Base-by-base conservation (phyloP, 768 basidiomycete genomes). In the Termitomyces sp. region DNA sequence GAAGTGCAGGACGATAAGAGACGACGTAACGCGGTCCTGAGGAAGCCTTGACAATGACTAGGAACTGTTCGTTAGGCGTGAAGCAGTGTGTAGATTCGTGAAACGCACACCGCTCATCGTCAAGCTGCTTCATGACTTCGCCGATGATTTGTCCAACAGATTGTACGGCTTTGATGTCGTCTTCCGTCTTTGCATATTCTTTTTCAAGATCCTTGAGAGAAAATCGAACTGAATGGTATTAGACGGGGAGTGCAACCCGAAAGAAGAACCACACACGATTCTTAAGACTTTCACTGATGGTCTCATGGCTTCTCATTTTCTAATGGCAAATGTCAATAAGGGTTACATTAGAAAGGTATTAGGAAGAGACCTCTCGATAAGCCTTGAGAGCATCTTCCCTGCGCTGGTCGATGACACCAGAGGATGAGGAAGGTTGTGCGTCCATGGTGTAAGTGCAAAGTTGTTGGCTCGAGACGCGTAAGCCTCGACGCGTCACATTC, bases 71-170 rank as follows among this genome's bases (percentile, higher is more conserved):
- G 24, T 54, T 59, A 60, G 66, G 55, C 20, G 18, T 3, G 42
- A 20, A 20, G n/a, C 12, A 44, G 24, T 55, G 18, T 32, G 13
- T 1, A 57, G 16, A 49, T 20, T 36, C 6, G 44, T 48, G 2
- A 32, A 33, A 81, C 92, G 69, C 70, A 96, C 96, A 98, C 75
- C 97, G 83, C 75, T 98, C 96, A 64, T 97, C 94, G 69, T 98
- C 97, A 11, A 99, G 79, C 73, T 99, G 96, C 76, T 98, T 98
- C 87, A 98, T 90, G 59, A 99, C 94, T 77, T 99, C 97, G 63
- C 94, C 97, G 58, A 99, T 96, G 65, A 99, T 98, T 78, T 99
- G 97, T 35, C 97, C 97, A 15, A 98, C 97, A 8, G 93, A 96
- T 72, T 99, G 97, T 16, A 99, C 89, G 46, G 97, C 97, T 77